Base-by-base conservation (phyloP, 2,329 filamentous ascomycete genomes). In the Hymenoscyphus salicellus region DNA sequence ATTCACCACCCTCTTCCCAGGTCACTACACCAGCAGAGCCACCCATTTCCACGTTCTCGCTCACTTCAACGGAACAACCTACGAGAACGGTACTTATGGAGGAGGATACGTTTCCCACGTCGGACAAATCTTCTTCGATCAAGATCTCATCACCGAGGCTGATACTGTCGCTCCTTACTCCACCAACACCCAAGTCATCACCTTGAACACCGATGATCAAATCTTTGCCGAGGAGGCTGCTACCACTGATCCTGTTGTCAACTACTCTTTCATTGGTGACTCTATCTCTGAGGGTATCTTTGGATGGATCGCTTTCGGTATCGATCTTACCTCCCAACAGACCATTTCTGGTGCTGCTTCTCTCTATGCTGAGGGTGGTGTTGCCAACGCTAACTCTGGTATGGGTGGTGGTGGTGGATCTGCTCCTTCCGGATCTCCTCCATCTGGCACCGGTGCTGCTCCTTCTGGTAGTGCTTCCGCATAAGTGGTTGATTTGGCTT, bases 91-190 rank as follows among this genome's bases (percentile, higher is more conserved):
- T 71, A 83, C 82, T 62, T 83, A 85, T 66, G 75, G 76, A 52
- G 82, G 80, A 66, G 79, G 79, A 17, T 79, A 77, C 61, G 80
- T 84, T 63, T 81, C 83, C 8, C 86, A 89, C 75, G 80, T 89
- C 46, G 86, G 87, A 23, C 87, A 90, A 73, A 72, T 87, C 60
- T 89, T 86, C 79, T 86, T 88, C 73, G 85, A 89, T 74, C 83
- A 88, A 73, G 78, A 79, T 67, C 81, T 89, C 10, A 81, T 86
- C 68, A 70, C 71, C 30, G 68, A 78, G 49, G 84, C 89, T 62
- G 82, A 86, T 66, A 73, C 74, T 11, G 77, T 76, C 0, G 65
- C 72, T 0, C 82, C 83, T 0, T 85, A 85, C 74, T 73, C 66
- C 3, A 73, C 73, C 63, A 85, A 85, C 75, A 79, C 76, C 0